These are phyloP conservation scores for Nicotiana tomentosiformis DNA, from an alignment of 257 asterid genomes.

Conservation along the genomic window DNA sequence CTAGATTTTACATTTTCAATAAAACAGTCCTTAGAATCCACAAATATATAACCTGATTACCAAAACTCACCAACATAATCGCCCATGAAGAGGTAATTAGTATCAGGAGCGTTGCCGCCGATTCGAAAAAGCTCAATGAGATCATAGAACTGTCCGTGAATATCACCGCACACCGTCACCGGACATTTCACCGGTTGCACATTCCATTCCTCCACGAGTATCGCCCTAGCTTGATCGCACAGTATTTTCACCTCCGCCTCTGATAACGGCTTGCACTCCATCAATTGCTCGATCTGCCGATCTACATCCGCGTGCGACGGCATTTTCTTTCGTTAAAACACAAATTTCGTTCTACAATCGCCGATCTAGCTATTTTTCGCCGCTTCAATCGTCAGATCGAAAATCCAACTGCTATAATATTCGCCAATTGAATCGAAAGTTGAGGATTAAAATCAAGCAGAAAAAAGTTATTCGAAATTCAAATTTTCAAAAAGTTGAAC, in stretches of 20 bases:
- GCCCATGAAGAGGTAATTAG: slow-evolving; percentile 92
- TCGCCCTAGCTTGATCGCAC: slow-evolving; percentile 85
- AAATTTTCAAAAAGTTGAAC: not conserved
- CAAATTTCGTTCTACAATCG: slow-evolving; percentile 6
- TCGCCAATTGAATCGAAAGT: not conserved
- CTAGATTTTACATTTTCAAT: not conserved
- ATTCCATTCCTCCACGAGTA: slow-evolving; percentile 86
- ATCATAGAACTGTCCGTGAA: slow-evolving; percentile 90
- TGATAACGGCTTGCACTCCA: slow-evolving; percentile 82
- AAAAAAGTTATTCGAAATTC: not conserved
- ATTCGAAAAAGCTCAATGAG: slow-evolving; percentile 82
- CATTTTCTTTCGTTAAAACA: slow-evolving; percentile 32
- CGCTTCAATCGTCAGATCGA: not conserved
- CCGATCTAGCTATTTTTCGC: slow-evolving; percentile 34
- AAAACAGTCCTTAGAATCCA: not conserved
- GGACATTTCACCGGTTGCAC: slow-evolving; percentile 97
- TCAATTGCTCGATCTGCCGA: slow-evolving; percentile 80
- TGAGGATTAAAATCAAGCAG: not conserved
- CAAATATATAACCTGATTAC: not conserved
- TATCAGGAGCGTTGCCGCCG: slow-evolving; percentile 84
- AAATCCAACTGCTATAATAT: not conserved
- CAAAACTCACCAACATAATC: slow-evolving; percentile 58
- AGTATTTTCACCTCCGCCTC: slow-evolving; percentile 71
- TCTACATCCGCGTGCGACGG: slow-evolving; percentile 86
- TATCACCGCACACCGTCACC: slow-evolving; percentile 89